Base-by-base conservation (phyloP, 306 rosid species). In the Sechiopsis laciniata region DNA sequence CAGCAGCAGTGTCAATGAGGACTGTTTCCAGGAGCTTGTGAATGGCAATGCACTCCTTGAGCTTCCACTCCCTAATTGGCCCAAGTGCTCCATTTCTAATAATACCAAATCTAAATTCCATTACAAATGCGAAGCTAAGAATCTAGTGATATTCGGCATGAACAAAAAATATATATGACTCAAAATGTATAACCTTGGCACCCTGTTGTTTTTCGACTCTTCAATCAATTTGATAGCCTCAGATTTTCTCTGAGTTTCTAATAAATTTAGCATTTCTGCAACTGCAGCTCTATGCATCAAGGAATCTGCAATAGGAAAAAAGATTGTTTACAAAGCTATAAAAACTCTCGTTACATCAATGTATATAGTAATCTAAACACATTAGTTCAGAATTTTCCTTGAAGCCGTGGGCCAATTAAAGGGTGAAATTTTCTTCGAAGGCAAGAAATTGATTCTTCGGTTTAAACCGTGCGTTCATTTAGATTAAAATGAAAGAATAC, bases 281-380 rank as follows among this genome's bases (percentile, higher is more conserved):
- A 74, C 92, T 35, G 97, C 96, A 71, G 91, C 92, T 82, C 95
- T 88, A 71, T 91, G 95, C 95, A 86, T 84, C 86, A 95, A 85
- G 76, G 97, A 95, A 81, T 88, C 99, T 95, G 91, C 82, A 72
- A 48, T 58, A 40, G 68, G 26, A 37, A 79, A 54, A 72, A 29
- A 70, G 71, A 74, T 12, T 19, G 64, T 24, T 22, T 22, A 35
- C 21, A 2, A 4, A 35, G 57, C 69, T 45, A 58, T 42, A 12
- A 68, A 46, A 68, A 7, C 56, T 7, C 7, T 8, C 6, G 0
- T 6, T 67, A 46, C 73, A 67, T 67, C 73, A 20, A 14, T 2
- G 32, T 19, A 20, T 12, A 65, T 19, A 6, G 26, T 45, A 19
- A 63, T 35, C 24, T 26, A 46, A 26, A 26, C 72, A 66, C 55